Evolutionary conservation across 371 early-diverging fungal genomes (phyloP), one percentile per base, ranked within the genome.

Genomic region (Mucor indicus): DNA sequence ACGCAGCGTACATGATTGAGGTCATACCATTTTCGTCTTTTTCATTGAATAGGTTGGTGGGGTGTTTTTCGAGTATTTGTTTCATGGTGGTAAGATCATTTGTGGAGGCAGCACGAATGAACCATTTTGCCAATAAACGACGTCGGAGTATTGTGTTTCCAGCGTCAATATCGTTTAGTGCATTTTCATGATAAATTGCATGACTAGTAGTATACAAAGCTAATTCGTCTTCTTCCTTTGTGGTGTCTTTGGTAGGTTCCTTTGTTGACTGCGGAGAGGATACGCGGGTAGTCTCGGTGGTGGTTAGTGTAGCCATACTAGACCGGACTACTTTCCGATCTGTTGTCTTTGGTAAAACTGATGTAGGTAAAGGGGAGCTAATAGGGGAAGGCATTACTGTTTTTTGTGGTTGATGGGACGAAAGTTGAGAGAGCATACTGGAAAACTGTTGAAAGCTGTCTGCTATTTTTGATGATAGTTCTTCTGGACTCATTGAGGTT

Each of bases 381-480:
- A 27, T 7, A 27, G 29, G 29, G 11, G 7, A 7, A 27, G 11
- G 11, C 11, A 11, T 27, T 27, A 27, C 19, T 21, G 19, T 17
- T 19, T 44, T 44, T 31, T 29, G 27, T 29, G 12, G 31, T 30
- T 13, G 27, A 30, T 4, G 15, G 9, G 43, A 45, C 6, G 59
- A 62, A 43, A 64, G 32, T 49, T 71, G 62, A 4, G 54, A 49
- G 0, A 72, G 50, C 64, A 72, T 72, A 43, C 48, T 55, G 3
- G 67, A 63, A 33, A 72, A 72, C 23, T 72, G 62, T 38, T 68
- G 61, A 41, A 68, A 72, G 48, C 59, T 72, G 38, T 72, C 64
- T 12, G 72, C 72, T 19, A 72, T 72, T 23, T 55, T 56, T 1
- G 67, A 50, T 4, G 60, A 53, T 24, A 72, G 41, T 38, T 72